Evolutionary conservation across 2,329 filamentous ascomycete genomes (phyloP).

Genomic region (Orbilia blumenaviensis): DNA sequence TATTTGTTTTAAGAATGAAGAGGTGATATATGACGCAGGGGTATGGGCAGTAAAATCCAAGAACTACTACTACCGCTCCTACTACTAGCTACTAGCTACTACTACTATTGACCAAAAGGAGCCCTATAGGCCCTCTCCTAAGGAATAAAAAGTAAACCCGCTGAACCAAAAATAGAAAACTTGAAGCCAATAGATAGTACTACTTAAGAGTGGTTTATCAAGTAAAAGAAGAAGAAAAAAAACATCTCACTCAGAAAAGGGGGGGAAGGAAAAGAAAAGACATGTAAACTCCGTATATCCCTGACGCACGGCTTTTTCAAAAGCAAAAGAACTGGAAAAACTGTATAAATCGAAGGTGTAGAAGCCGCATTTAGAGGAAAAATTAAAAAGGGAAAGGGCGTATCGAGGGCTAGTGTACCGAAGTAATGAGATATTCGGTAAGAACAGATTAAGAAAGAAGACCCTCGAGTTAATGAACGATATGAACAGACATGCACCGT

Average conservation of each 20-base stretch:
- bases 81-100: too few species aligned
- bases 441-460: not conserved
- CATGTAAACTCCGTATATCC: constrained; percentile 50
- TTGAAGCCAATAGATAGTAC: too few species aligned
- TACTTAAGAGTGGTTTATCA: not conserved
- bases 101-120: not conserved
- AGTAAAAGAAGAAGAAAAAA: not conserved
- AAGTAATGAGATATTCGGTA: too few species aligned
- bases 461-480: not conserved
- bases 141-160: too few species aligned
- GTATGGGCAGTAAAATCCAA: not conserved
- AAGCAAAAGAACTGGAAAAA: constrained; percentile 8
- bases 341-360: not conserved
- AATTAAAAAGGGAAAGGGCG: not conserved
- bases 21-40: not conserved
- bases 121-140: not conserved
- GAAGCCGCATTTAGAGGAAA: not conserved
- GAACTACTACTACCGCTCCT: too few species aligned
- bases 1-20: too few species aligned
- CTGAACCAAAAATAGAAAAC: not conserved
- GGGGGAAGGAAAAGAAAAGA: not conserved
- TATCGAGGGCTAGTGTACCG: not conserved
- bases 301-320: constrained; percentile 46
- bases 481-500: not conserved
- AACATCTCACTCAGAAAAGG: constrained; percentile 6